phyloP scores from a whole-genome alignment of 139 green algal species.

The Auxenochlorella protothecoides region DNA sequence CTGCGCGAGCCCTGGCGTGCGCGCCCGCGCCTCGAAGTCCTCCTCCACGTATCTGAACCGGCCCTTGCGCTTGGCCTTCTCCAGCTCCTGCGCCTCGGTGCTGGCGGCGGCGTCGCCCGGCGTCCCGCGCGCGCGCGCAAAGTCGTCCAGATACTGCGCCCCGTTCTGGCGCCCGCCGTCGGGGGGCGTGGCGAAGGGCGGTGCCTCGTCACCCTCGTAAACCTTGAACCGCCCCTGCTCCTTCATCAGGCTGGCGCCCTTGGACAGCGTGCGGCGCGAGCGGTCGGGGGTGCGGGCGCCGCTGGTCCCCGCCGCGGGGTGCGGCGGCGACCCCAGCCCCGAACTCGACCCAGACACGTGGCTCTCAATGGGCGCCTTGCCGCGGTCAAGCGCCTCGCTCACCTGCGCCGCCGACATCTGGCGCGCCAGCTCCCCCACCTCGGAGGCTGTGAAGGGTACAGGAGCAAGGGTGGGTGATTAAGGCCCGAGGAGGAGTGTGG shows the following conservation, averaged over 20 bases:
- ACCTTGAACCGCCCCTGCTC: constrained; percentile 66
- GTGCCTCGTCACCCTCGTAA: constrained; percentile 41
- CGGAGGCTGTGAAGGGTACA: constrained; percentile 1
- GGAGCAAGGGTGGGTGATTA: not conserved
- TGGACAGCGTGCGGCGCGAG: too few species aligned
- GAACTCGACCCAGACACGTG: too few species aligned
- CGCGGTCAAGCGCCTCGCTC: too few species aligned
- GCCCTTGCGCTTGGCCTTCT: constrained; percentile 52
- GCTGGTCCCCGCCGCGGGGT: too few species aligned
- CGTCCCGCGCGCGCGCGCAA: not conserved
- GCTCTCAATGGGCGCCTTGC: too few species aligned
- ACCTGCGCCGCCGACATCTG: constrained; percentile 1
- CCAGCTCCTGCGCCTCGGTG: constrained; percentile 16
- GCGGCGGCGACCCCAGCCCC: too few species aligned
- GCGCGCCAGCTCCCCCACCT: constrained; percentile 12
- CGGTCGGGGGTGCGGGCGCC: too few species aligned
- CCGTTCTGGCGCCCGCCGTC: constrained; percentile 15
- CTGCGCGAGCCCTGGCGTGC: too few species aligned
- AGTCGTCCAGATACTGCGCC: constrained; percentile 30
- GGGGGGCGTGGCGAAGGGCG: constrained; percentile 19
- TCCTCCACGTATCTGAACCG: constrained; percentile 77
- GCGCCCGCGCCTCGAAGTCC: constrained; percentile 18
- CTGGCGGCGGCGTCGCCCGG: not conserved
- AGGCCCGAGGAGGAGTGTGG: too few species aligned
- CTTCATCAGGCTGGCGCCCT: constrained; percentile 3